phyloP scores from a whole-genome alignment of 202 grass and related monocot species.

The Bolboschoenoplectus hybrid region DNA sequence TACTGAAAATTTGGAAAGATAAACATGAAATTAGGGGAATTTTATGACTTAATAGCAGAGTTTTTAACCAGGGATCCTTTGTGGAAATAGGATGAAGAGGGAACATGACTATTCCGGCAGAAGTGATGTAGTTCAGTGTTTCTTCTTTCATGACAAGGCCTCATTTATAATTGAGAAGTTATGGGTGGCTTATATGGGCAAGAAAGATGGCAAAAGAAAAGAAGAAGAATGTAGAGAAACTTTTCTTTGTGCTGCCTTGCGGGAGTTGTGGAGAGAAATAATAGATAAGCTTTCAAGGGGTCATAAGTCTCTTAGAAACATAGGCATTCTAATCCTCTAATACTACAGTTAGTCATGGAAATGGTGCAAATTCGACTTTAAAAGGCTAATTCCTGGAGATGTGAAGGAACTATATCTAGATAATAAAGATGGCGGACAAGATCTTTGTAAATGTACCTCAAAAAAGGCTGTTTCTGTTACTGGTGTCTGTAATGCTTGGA shows the following conservation, averaged over 20 bases:
- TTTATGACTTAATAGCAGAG: neutral
- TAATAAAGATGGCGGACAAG: neutral
- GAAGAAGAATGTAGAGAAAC: neutral
- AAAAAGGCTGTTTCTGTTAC: neutral
- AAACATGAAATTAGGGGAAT: neutral
- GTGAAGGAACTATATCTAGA: neutral
- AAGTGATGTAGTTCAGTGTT: neutral
- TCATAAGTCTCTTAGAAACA: neutral
- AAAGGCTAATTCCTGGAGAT: neutral
- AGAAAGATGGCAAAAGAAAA: neutral
- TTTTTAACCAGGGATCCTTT: neutral
- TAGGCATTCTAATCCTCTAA: neutral
- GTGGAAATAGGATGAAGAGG: neutral
- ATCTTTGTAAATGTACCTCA: neutral
- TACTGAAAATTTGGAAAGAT: neutral
- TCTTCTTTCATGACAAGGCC: neutral
- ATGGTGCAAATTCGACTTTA: neutral
- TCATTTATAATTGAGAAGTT: neutral
- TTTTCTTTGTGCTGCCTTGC: neutral
- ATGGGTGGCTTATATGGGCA: neutral
- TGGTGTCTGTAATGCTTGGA: neutral
- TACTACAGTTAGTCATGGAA: conserved; percentile 1
- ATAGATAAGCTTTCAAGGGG: neutral
- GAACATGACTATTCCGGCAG: neutral
- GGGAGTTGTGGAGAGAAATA: neutral